Base-by-base conservation (phyloP, 768 basidiomycete species). In the Arthromyces matolae region DNA sequence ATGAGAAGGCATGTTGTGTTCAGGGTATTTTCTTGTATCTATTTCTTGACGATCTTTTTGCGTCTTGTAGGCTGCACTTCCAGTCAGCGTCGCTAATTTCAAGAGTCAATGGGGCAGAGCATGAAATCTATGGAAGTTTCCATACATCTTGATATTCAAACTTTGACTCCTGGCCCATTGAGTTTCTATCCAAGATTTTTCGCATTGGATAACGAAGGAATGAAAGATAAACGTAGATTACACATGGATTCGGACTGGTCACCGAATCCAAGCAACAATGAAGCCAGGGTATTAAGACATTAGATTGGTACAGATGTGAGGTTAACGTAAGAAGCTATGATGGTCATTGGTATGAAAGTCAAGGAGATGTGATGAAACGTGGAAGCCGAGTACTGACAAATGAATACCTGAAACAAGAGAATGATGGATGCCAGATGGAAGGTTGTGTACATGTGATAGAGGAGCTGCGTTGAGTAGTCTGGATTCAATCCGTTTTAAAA, bases 1-100 rank as follows among this genome's bases (percentile, higher is more conserved):
- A 95, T 55, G 92, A 95, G 64, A 91, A 93, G 78, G 92, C 85
- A 51, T 35, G 67, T 28, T 18, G 8, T 34, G n/a, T n/a, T n/a
- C n/a, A n/a, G n/a, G 25, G 22, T 9, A 10, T 49, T 36, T 27
- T 19, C 7, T 40, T 51, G 31, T 14, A 1, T 14, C 14, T 24
- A 14, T 3, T 48, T 20, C 3, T 47, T 45, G 25, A 28, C 51
- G 42, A 52, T 49, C 22, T 9, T 36, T 41, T 37, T 42, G 42
- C 43, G 31, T 37, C 6, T 22, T 24, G 9, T 50, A 86, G 88
- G 73, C 76, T 12, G 69, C 71, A 16, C 62, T 77, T 13, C 84
- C 88, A 3, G 89, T 93, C 13, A 75, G 83, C 8, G 71, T 93
- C n/a, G 85, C 81, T 32, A 72, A 77, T 5, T 64, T 93, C 32